phyloP scores from a whole-genome alignment of 2,329 filamentous ascomycete genomes.

The Fusarium pilosicola region DNA sequence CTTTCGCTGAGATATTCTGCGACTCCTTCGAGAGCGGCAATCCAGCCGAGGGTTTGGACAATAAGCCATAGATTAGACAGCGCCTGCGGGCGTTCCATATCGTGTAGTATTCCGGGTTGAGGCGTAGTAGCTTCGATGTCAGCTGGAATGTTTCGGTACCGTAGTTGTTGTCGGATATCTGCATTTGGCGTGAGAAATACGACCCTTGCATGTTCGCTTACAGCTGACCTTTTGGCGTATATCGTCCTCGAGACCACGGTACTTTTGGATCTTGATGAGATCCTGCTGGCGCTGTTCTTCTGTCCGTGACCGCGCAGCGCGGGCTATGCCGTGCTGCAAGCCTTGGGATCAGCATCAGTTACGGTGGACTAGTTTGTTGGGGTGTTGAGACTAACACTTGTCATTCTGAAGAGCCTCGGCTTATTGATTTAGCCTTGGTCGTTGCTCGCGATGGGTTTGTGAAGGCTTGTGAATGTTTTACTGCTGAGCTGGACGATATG shows the following conservation, averaged over 20 bases:
- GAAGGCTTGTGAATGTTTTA: conserved; percentile 3
- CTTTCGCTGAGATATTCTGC: conserved; percentile 63
- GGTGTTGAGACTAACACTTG: conserved; percentile 33
- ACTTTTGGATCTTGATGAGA: conserved; percentile 78
- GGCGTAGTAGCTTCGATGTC: conserved; percentile 76
- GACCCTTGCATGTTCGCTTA: neutral
- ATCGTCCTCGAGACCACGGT: conserved; percentile 75
- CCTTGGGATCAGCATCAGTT: conserved; percentile 43
- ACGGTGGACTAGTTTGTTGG: neutral
- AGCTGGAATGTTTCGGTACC: conserved; percentile 69
- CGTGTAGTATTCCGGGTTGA: conserved; percentile 91
- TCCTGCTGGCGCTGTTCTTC: conserved; percentile 78
- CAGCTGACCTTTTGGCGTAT: conserved; percentile 70
- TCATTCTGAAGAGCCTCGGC: conserved; percentile 27
- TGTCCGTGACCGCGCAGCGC: conserved; percentile 69
- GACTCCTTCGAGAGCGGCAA: conserved; percentile 65
- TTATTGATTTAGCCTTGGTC: neutral
- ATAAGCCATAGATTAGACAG: conserved; percentile 69
- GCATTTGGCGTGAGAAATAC: conserved; percentile 27
- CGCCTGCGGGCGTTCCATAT: conserved; percentile 89
- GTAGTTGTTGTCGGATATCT: conserved; percentile 57
- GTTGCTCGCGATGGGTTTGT: conserved; percentile 1
- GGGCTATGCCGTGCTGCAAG: conserved; percentile 82
- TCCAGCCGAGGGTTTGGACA: conserved; percentile 63
- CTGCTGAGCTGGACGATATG: neutral